These are phyloP conservation scores for Coprinellus micaceus DNA, from an alignment of 768 basidiomycete species.

Conservation along the genomic window DNA sequence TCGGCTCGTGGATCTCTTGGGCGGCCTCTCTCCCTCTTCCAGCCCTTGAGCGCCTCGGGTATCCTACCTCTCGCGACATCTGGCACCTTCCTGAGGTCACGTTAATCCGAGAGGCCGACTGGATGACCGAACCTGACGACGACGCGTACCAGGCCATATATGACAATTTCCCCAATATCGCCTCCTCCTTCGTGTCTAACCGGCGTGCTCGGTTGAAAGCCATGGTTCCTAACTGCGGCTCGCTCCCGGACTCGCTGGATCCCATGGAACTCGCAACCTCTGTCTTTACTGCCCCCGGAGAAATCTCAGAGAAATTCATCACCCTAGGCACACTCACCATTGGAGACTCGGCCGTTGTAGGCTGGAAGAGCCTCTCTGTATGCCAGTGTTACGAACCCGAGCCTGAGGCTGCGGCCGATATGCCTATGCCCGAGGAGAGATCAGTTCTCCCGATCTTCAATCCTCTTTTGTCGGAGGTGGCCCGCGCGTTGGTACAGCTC, in stretches of 20 bases:
- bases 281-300: background rate
- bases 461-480: background rate
- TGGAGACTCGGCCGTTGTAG: background rate
- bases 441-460: background rate
- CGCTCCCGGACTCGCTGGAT: background rate
- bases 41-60: background rate
- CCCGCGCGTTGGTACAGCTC: background rate
- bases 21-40: background rate
- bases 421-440: background rate
- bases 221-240: background rate
- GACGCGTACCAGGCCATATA: background rate
- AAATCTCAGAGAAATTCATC: too few species aligned
- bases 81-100: background rate
- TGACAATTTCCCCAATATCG: background rate
- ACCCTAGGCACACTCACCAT: background rate
- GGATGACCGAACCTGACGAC: background rate
- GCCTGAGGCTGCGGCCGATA: background rate
- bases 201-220: too few species aligned
- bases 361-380: background rate
- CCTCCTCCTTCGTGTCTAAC: background rate
- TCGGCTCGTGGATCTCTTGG: background rate
- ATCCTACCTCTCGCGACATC: background rate
- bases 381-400: background rate
- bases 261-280: background rate
- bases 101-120: background rate